These are phyloP conservation scores for Trichoderma lentiforme DNA, from an alignment of 2,329 filamentous ascomycete species.

Conservation along the genomic window DNA sequence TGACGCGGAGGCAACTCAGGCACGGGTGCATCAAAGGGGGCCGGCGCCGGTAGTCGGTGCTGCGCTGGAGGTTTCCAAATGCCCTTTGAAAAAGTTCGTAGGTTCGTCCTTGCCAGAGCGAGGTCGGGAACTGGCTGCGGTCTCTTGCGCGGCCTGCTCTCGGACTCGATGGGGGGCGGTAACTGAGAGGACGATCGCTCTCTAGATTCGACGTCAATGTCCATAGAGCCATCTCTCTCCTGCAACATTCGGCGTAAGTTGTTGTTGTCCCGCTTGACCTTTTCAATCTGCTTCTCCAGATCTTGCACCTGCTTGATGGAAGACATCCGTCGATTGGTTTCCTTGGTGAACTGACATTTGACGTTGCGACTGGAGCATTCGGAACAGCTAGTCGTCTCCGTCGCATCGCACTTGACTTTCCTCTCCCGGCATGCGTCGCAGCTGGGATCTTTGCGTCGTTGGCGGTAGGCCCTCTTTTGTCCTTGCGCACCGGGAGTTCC, in stretches of 20 bases:
- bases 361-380: constrained; percentile 96
- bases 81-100: constrained; percentile 70
- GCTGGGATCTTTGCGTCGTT: constrained; percentile 92
- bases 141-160: constrained; percentile 61
- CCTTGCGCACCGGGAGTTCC: constrained; percentile 53
- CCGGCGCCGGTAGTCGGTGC: constrained; percentile 53
- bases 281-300: constrained; percentile 83
- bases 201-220: constrained; percentile 44
- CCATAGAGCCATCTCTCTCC: constrained; percentile 48
- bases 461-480: constrained; percentile 91
- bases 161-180: constrained; percentile 59
- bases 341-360: constrained; percentile 98
- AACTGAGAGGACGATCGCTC: constrained; percentile 54
- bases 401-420: constrained; percentile 89
- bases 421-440: constrained; percentile 93
- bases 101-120: constrained; percentile 66
- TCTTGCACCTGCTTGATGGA: constrained; percentile 99
- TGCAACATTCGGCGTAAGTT: constrained; percentile 65
- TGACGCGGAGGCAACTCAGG: constrained; percentile 69
- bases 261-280: constrained; percentile 75
- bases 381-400: constrained; percentile 92
- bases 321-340: constrained; percentile 97
- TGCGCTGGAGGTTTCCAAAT: constrained; percentile 75
- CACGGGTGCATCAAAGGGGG: constrained; percentile 49
- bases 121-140: constrained; percentile 65